These are phyloP conservation scores for Phytophthora pluvialis DNA, from an alignment of 352 stramenopile species.

Conservation along the genomic window DNA sequence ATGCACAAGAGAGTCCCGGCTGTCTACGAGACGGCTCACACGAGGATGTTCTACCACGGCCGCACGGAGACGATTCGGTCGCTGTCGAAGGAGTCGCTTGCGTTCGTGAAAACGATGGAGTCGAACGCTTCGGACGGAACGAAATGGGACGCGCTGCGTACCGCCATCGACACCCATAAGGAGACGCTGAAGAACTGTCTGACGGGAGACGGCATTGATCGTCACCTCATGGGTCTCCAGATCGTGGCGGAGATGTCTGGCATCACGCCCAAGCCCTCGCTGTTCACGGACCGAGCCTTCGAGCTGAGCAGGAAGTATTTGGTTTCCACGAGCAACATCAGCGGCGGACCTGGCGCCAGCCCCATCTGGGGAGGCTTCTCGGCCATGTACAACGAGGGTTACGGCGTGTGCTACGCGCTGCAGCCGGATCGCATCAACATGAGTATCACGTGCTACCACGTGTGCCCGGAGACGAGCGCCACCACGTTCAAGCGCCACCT, in stretches of 20 bases:
- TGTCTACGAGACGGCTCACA: conserved; percentile 98
- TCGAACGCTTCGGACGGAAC: conserved; percentile 58
- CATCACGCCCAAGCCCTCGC: conserved; percentile 83
- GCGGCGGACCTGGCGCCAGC: conserved; percentile 89
- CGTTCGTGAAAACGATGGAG: conserved; percentile 93
- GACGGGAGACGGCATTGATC: conserved; percentile 92
- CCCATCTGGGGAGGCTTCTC: conserved; percentile 98
- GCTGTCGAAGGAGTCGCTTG: conserved; percentile 88
- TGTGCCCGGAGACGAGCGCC: conserved; percentile 78
- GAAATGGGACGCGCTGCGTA: conserved; percentile 90
- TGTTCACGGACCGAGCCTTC: conserved; percentile 95
- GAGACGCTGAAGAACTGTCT: conserved; percentile 89
- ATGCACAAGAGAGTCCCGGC: conserved; percentile 93
- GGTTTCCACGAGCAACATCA: conserved; percentile 96
- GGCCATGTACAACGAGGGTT: conserved; percentile 94
- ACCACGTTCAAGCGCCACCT: conserved; percentile 90
- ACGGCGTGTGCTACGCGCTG: conserved; percentile 96
- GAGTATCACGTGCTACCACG: conserved; percentile 94
- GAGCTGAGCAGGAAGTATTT: conserved; percentile 94
- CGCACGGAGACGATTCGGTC: conserved; percentile 93
- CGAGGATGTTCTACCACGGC: conserved; percentile 97
- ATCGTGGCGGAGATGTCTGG: conserved; percentile 94
- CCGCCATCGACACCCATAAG: conserved; percentile 92
- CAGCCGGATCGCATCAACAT: conserved; percentile 95
- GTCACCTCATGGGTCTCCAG: conserved; percentile 96